A percentile compares a stretch with the other conserved stretches of the same genome.
Evolutionary conservation across 352 stramenopile species (phyloP).

Genomic region (Globisporangium paroecandrum): DNA sequence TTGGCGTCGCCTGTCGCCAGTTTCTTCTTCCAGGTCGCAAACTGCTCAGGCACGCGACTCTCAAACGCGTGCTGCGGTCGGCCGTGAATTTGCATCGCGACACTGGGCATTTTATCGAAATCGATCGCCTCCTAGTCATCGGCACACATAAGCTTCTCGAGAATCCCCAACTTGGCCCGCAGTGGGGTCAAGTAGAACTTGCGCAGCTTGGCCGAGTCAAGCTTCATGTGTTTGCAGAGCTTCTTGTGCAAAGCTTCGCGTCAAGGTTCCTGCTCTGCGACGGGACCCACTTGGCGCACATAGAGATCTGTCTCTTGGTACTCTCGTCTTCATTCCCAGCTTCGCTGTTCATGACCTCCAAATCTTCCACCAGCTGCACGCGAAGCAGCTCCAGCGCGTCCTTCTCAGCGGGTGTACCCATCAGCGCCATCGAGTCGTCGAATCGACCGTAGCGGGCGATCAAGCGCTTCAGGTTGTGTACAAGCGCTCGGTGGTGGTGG

Average conservation of each 20-base stretch:
- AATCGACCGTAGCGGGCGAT: constrained; percentile 43
- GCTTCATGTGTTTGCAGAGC: constrained; percentile 36
- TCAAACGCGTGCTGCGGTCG: constrained; percentile 34
- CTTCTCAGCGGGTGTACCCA: constrained; percentile 34
- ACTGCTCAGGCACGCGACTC: constrained; percentile 28
- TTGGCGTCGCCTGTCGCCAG: constrained; percentile 28
- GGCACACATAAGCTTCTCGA: constrained; percentile 41
- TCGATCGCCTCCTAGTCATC: constrained; percentile 41
- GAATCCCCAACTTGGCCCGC: constrained; percentile 28
- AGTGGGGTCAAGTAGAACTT: constrained; percentile 44
- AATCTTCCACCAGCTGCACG: constrained; percentile 30
- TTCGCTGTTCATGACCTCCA: constrained; percentile 16
- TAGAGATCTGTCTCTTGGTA: constrained; percentile 19
- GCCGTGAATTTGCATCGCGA: constrained; percentile 44
- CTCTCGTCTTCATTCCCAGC: neutral
- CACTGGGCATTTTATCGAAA: constrained; percentile 34
- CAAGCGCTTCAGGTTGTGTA: constrained; percentile 44
- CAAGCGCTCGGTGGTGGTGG: constrained; percentile 27
- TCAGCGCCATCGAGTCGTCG: constrained; percentile 37
- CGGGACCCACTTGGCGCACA: constrained; percentile 59
- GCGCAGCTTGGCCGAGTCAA: constrained; percentile 33
- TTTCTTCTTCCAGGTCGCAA: constrained; percentile 31
- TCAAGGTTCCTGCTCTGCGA: constrained; percentile 41
- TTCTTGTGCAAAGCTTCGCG: constrained; percentile 46
- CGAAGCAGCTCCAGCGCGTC: constrained; percentile 31